Base-by-base conservation (phyloP, 768 basidiomycete genomes). In the Trametes punicea region DNA sequence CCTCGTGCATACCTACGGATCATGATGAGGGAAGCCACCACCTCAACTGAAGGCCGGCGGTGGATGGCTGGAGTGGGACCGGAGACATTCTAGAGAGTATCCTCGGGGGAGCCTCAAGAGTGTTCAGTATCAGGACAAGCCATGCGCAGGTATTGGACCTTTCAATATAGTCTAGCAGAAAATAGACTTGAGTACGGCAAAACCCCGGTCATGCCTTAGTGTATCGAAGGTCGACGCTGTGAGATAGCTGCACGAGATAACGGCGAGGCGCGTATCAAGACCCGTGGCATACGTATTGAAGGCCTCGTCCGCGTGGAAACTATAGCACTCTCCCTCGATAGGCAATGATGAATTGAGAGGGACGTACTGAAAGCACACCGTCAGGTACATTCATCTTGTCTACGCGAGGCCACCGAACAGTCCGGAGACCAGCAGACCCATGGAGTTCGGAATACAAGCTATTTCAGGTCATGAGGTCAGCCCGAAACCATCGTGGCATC, bases 11-110 rank as follows among this genome's bases (percentile, higher is more conserved):
- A n/a, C n/a, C n/a, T n/a, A n/a, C n/a, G n/a, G n/a, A n/a, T n/a
- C n/a, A n/a, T n/a, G n/a, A n/a, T n/a, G n/a, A n/a, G n/a, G n/a
- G n/a, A n/a, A n/a, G n/a, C n/a, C n/a, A n/a, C n/a, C n/a, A n/a
- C n/a, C n/a, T n/a, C n/a, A n/a, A n/a, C n/a, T n/a, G n/a, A n/a
- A n/a, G n/a, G n/a, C n/a, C n/a, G n/a, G n/a, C n/a, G n/a, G 13
- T 42, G 48, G 30, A 39, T 46, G 31, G 18, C 25, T 23, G n/a
- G n/a, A 21, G 2, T 29, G 42, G 58, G 48, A 51, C 20, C 58
- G 58, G 58, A 7, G 33, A 41, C 51, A 55, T 29, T 25, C 18
- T 60, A 53, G 58, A 47, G 49, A 51, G 55, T 55, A 20, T 18
- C 15, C 29, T 55, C 49, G 58, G 49, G 36, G 41, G 27, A 15